Evolutionary conservation across 371 early-diverging fungal species (phyloP).

Genomic region (Lichtheimia corymbifera): DNA sequence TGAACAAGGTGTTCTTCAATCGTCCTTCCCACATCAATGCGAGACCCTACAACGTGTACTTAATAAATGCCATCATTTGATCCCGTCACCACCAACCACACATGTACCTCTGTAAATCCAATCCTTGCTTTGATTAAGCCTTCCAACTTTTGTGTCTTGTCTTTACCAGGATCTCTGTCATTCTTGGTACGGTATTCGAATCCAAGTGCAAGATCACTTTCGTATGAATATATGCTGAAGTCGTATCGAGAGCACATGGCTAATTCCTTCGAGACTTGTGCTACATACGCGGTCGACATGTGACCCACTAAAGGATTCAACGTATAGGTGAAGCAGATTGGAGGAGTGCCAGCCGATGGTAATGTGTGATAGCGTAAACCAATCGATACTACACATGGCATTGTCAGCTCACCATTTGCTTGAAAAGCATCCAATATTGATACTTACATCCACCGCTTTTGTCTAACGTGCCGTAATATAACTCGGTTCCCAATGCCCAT

Average conservation of each 20-base stretch:
- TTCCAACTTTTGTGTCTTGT: slow-evolving; percentile 40
- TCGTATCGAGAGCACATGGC: slow-evolving; percentile 82
- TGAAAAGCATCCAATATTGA: neutral
- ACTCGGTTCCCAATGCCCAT: slow-evolving; percentile 79
- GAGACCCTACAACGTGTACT: slow-evolving; percentile 37
- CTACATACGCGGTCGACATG: slow-evolving; percentile 78
- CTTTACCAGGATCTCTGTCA: slow-evolving; percentile 17
- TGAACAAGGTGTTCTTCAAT: slow-evolving; percentile 60
- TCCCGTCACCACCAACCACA: too few relatives aligned
- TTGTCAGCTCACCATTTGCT: neutral
- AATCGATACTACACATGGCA: slow-evolving; percentile 55
- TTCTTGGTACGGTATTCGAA: slow-evolving; percentile 63
- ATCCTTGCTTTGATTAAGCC: slow-evolving; percentile 65
- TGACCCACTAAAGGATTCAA: slow-evolving; percentile 90
- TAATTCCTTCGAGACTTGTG: slow-evolving; percentile 68
- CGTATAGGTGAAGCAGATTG: slow-evolving; percentile 73
- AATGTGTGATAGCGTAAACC: slow-evolving; percentile 71
- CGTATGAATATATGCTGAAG: slow-evolving; percentile 86
- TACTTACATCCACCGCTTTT: slow-evolving; percentile 85
- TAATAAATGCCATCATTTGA: neutral
- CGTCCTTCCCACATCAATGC: slow-evolving; percentile 72
- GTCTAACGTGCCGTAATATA: slow-evolving; percentile 83
- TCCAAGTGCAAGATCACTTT: slow-evolving; percentile 83
- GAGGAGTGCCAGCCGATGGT: slow-evolving; percentile 49
- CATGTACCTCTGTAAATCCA: slow-evolving; percentile 43